Conservation (phyloP, 73 alveolate genomes). For the Paramecium caudatum region DNA sequence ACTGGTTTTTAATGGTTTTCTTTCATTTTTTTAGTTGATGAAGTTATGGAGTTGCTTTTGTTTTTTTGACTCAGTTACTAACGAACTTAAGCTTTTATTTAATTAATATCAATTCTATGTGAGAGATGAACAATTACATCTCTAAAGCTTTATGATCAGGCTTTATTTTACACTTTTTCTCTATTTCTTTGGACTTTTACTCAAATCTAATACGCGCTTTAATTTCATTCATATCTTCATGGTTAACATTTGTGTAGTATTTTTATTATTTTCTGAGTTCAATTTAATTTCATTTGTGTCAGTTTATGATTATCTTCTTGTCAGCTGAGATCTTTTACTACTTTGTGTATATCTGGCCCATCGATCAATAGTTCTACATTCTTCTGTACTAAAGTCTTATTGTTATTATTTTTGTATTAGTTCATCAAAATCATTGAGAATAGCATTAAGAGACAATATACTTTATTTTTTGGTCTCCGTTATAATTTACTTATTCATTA, state of each 20-base stretch:
- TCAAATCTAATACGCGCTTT: constrained; percentile 46
- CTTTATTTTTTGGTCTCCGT: constrained; percentile 40
- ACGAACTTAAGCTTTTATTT: constrained; percentile 44
- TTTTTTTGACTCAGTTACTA: constrained; percentile 21
- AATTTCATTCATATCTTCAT: constrained; percentile 31
- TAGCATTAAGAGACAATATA: neutral
- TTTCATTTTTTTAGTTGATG: neutral
- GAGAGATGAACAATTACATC: neutral
- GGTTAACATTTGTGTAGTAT: neutral
- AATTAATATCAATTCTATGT: constrained; percentile 12
- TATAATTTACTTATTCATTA: constrained; percentile 16
- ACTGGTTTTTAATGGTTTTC: too few species aligned
- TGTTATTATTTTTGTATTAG: neutral
- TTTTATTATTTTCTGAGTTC: neutral
- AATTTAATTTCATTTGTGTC: neutral
- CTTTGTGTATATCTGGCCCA: constrained; percentile 32
- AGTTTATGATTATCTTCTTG: constrained; percentile 42
- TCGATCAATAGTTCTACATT: constrained; percentile 25
- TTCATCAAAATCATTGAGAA: constrained; percentile 11
- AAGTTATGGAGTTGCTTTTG: neutral
- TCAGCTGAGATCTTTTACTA: neutral
- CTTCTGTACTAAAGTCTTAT: constrained; percentile 16
- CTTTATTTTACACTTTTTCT: neutral
- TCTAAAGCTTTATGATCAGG: neutral
- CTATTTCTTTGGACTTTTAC: constrained; percentile 35